Percentiles rank a stretch among this genome's conserved stretches.
These are phyloP conservation scores for Phytophthora litchii DNA, from an alignment of 352 stramenopile genomes.

Conservation along the genomic window DNA sequence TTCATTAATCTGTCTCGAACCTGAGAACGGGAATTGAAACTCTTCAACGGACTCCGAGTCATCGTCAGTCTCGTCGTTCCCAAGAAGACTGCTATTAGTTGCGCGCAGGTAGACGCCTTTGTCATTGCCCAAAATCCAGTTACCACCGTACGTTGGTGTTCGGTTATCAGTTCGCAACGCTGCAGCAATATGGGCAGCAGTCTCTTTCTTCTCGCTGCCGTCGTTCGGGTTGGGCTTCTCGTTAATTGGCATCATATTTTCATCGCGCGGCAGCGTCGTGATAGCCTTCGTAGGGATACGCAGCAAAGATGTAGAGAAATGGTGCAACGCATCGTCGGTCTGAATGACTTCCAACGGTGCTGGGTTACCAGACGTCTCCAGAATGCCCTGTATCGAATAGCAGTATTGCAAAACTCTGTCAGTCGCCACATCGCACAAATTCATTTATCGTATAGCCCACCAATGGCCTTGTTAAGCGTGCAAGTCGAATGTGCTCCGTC, in stretches of 20 bases:
- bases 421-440: not conserved
- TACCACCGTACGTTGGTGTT: slow-evolving; percentile 56
- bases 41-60: slow-evolving; percentile 58
- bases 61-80: slow-evolving; percentile 66
- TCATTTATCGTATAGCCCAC: slow-evolving; percentile 14
- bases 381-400: slow-evolving; percentile 40
- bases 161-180: slow-evolving; percentile 19
- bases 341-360: slow-evolving; percentile 55
- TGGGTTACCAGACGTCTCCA: slow-evolving; percentile 47
- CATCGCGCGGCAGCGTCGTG: slow-evolving; percentile 76
- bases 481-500: slow-evolving; percentile 37
- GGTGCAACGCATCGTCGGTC: slow-evolving; percentile 62
- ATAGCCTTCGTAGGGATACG: slow-evolving; percentile 78
- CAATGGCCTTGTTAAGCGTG: slow-evolving; percentile 30
- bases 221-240: slow-evolving; percentile 37
- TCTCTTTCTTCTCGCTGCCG: slow-evolving; percentile 23
- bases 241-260: slow-evolving; percentile 53
- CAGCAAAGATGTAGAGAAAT: slow-evolving; percentile 70
- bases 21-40: slow-evolving; percentile 56
- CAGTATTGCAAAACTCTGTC: slow-evolving; percentile 3
- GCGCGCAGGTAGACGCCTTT: slow-evolving; percentile 79
- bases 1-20: slow-evolving; percentile 36
- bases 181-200: slow-evolving; percentile 1
- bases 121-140: slow-evolving; percentile 83
- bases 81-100: slow-evolving; percentile 74